phyloP scores from a whole-genome alignment of 495 filamentous ascomycete genomes.

The Tetracladium marchalianum region DNA sequence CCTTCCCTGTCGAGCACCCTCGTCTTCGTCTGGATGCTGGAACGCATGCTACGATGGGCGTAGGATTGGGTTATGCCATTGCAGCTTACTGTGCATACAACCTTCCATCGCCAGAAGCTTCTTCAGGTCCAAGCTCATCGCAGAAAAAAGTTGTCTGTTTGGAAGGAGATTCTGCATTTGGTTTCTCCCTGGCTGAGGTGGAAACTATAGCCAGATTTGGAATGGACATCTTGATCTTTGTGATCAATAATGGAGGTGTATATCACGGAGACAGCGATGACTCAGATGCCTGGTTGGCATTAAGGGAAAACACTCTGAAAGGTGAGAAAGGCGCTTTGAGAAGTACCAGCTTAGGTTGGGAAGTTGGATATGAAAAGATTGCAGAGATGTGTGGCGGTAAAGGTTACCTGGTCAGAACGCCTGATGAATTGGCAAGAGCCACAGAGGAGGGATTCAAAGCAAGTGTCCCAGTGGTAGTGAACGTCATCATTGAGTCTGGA shows the following conservation, averaged over 20 bases:
- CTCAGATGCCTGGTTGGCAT: slow-evolving; percentile 24
- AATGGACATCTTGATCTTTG: slow-evolving; percentile 52
- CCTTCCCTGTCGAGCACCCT: slow-evolving; percentile 48
- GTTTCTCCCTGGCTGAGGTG: slow-evolving; percentile 53
- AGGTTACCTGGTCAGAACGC: slow-evolving; percentile 43
- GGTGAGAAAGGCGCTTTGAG: slow-evolving; percentile 29
- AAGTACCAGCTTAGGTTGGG: slow-evolving; percentile 46
- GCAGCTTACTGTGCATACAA: slow-evolving; percentile 55
- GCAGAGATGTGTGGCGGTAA: slow-evolving; percentile 47
- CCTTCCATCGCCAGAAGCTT: slow-evolving; percentile 23
- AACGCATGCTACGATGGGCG: slow-evolving; percentile 60
- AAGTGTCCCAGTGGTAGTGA: slow-evolving; percentile 41
- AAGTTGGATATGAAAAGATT: slow-evolving; percentile 49
- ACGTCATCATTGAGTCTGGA: slow-evolving; percentile 51
- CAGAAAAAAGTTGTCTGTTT: slow-evolving; percentile 50
- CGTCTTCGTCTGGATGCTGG: slow-evolving; percentile 54
- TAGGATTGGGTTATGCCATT: slow-evolving; percentile 54
- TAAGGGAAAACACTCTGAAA: slow-evolving; percentile 23
- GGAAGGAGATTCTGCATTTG: slow-evolving; percentile 55
- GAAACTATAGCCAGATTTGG: slow-evolving; percentile 55
- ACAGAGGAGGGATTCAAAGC: slow-evolving; percentile 42
- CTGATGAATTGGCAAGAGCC: slow-evolving; percentile 41
- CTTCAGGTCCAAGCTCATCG: slow-evolving; percentile 23
- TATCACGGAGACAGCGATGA: slow-evolving; percentile 44
- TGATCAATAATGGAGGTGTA: slow-evolving; percentile 56